Evolutionary conservation across 139 green algal species (phyloP).

Genomic region (Auxenochlorella pyrenoidosa): DNA sequence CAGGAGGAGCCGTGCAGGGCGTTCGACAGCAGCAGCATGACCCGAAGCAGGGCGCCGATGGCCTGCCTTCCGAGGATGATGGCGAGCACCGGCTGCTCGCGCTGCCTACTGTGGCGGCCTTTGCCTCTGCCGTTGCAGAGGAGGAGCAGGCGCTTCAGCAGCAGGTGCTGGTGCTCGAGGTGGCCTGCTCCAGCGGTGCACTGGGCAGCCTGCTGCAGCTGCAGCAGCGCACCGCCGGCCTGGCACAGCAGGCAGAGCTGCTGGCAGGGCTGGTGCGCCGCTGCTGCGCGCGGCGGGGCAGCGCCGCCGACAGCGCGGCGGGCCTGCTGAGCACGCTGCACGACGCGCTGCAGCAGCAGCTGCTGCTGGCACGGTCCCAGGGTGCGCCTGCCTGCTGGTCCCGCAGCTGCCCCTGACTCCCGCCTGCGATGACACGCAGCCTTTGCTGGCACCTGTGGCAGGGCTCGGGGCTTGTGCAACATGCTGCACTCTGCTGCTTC

Average conservation of each 20-base stretch:
- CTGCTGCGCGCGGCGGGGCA: slow-evolving; percentile 34
- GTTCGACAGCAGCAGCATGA: not conserved
- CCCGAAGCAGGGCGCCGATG: not conserved
- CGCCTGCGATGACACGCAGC: not conserved
- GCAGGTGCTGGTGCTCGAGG: slow-evolving; percentile 44
- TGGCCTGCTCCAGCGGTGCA: not conserved
- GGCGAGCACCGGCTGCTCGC: not conserved
- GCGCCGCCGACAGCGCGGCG: slow-evolving; percentile 27
- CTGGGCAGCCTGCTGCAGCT: slow-evolving; percentile 33
- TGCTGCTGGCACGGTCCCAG: slow-evolving; percentile 33
- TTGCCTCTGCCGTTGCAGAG: slow-evolving; percentile 40
- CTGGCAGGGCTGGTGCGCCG: not conserved
- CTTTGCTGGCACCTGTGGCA: too few species aligned
- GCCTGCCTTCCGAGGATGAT: not conserved
- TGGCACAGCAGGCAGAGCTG: slow-evolving; percentile 21
- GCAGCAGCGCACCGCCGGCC: slow-evolving; percentile 3
- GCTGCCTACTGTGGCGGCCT: slow-evolving; percentile 47
- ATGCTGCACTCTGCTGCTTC: too few species aligned
- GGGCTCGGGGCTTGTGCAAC: too few species aligned
- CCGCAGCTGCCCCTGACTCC: not conserved
- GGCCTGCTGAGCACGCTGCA: slow-evolving; percentile 43
- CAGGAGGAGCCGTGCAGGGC: not conserved
- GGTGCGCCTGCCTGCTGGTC: slow-evolving; percentile 1
- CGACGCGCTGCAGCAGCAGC: slow-evolving; percentile 17
- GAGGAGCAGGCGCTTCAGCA: slow-evolving; percentile 31